Evolutionary conservation across 2,329 filamentous ascomycete species (phyloP).

Genomic region (Colletotrichum tanaceti): DNA sequence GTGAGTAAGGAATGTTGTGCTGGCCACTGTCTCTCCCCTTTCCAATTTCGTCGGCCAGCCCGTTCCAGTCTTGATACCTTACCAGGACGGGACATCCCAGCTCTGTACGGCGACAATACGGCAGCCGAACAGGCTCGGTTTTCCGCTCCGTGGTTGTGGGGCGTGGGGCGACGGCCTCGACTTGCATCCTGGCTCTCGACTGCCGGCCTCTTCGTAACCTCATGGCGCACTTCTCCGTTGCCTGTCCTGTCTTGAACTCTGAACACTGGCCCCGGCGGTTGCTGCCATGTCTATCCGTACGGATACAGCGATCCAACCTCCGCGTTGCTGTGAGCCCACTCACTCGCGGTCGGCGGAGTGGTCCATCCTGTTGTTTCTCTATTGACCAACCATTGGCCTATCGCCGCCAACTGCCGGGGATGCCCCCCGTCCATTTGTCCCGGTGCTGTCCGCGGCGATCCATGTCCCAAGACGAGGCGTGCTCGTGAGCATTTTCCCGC

Average conservation of each 20-base stretch:
- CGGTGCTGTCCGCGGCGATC: slow-evolving; percentile 3
- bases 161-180: slow-evolving; percentile 2
- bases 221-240: slow-evolving; percentile 7
- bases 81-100: slow-evolving; percentile 34
- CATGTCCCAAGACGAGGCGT: not conserved
- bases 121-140: slow-evolving; percentile 3
- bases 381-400: not conserved
- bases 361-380: not conserved
- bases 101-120: slow-evolving; percentile 12
- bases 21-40: not conserved
- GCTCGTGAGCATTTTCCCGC: not conserved
- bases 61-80: slow-evolving; percentile 26
- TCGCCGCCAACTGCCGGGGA: slow-evolving; percentile 14
- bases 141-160: slow-evolving; percentile 6
- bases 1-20: slow-evolving; percentile 10
- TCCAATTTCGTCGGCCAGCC: slow-evolving; percentile 18
- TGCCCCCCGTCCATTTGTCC: slow-evolving; percentile 1
- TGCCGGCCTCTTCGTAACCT: slow-evolving; percentile 13
- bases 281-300: slow-evolving; percentile 5
- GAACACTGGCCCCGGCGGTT: slow-evolving; percentile 1
- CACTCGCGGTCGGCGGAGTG: slow-evolving; percentile 20
- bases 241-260: not conserved
- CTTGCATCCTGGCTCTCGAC: slow-evolving; percentile 6
- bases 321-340: slow-evolving; percentile 16
- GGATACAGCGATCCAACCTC: not conserved